These are phyloP conservation scores for Ogataea philodendri DNA, from an alignment of 805 yeast species.

Conservation along the genomic window DNA sequence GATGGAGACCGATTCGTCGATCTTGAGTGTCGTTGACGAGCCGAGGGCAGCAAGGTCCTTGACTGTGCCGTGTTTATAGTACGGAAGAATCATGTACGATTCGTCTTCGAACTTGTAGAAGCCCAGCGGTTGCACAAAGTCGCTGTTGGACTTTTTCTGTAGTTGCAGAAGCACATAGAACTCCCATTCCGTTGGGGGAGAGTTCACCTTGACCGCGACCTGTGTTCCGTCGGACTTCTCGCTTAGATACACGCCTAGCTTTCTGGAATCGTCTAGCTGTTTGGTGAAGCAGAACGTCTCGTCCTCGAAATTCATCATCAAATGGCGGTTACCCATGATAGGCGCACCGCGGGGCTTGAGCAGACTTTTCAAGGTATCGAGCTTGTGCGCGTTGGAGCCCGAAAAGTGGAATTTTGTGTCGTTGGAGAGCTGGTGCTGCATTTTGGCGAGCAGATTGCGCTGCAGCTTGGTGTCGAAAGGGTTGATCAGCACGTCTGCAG, in stretches of 20 bases:
- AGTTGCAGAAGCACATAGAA: slow-evolving; percentile 66
- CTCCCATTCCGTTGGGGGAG: slow-evolving; percentile 77
- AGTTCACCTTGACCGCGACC: slow-evolving; percentile 71
- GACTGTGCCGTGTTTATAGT: slow-evolving; percentile 67
- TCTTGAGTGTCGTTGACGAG: slow-evolving; percentile 32
- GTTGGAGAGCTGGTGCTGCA: slow-evolving; percentile 25
- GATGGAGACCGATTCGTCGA: slow-evolving; percentile 61
- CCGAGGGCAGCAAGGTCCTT: slow-evolving; percentile 61
- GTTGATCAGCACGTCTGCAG: slow-evolving; percentile 22
- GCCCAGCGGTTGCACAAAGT: slow-evolving; percentile 45
- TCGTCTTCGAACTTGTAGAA: slow-evolving; percentile 63
- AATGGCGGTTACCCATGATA: slow-evolving; percentile 33
- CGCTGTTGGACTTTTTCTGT: slow-evolving; percentile 36
- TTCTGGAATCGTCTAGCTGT: slow-evolving; percentile 78
- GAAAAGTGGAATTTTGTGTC: slow-evolving; percentile 31
- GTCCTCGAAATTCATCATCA: slow-evolving; percentile 44
- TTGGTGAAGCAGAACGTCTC: slow-evolving; percentile 47
- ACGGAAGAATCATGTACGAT: slow-evolving; percentile 63
- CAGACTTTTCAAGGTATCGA: slow-evolving; percentile 16
- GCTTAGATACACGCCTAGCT: slow-evolving; percentile 70
- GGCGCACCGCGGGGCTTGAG: slow-evolving; percentile 23
- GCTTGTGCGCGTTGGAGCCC: slow-evolving; percentile 13
- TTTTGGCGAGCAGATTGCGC: slow-evolving; percentile 35
- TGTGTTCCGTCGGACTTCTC: slow-evolving; percentile 55
- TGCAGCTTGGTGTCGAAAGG: slow-evolving; percentile 46